Percentiles rank a stretch among this genome's conserved stretches.
These are phyloP conservation scores for Schizophyllum amplum DNA, from an alignment of 1,284 basidiomycete species.

Conservation along the genomic window DNA sequence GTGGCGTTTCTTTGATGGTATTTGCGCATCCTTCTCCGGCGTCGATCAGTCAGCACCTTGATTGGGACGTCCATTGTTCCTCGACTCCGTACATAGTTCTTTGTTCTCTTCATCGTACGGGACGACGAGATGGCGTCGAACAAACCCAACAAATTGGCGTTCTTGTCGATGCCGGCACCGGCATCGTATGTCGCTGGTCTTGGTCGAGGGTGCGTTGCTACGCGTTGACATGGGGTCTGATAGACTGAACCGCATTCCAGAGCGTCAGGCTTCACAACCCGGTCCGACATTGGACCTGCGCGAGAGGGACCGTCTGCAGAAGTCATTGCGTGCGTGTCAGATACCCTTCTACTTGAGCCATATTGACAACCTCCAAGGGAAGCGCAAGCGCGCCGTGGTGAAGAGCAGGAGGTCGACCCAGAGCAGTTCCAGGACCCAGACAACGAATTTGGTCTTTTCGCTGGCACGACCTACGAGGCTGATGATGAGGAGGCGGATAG, in stretches of 20 bases:
- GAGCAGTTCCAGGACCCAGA: conserved; percentile 96
- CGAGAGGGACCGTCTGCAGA: conserved; percentile 90
- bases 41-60: neutral
- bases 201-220: conserved; percentile 73
- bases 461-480: conserved; percentile 91
- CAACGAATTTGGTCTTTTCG: conserved; percentile 94
- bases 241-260: conserved; percentile 28
- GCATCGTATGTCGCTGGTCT: conserved; percentile 95
- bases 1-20: neutral
- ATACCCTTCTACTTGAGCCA: conserved; percentile 1
- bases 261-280: conserved; percentile 96
- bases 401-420: conserved; percentile 80
- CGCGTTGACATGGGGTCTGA: neutral
- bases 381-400: conserved; percentile 76
- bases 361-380: conserved; percentile 38
- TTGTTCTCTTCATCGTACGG: neutral
- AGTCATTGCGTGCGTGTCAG: conserved; percentile 61
- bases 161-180: conserved; percentile 82
- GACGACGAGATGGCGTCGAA: conserved; percentile 25
- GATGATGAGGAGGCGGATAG: conserved; percentile 97
- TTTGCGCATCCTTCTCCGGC: neutral
- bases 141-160: conserved; percentile 72
- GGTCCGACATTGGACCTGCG: conserved; percentile 98
- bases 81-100: neutral
- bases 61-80: neutral